Evolutionary conservation across 139 green algal genomes (phyloP).

Genomic region (Marvania coccoides): DNA sequence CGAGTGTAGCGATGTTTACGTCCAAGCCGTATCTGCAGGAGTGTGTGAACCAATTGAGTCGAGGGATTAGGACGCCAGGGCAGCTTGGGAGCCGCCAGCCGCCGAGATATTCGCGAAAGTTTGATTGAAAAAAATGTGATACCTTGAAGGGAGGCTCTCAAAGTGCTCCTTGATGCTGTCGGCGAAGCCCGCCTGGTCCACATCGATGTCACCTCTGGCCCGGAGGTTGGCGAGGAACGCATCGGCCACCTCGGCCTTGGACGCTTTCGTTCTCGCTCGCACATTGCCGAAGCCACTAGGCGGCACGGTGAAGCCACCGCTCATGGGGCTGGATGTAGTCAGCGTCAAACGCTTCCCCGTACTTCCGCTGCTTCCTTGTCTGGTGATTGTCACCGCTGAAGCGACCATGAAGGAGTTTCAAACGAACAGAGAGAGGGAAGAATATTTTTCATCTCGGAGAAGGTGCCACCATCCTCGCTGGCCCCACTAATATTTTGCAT

Average conservation of each 20-base stretch:
- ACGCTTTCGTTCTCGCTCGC: neutral
- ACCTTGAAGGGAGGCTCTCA: constrained; percentile 63
- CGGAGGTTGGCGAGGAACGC: constrained; percentile 55
- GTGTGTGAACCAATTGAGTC: neutral
- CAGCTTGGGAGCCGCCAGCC: neutral
- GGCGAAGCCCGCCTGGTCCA: constrained; percentile 48
- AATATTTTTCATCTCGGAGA: no score
- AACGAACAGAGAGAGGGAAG: no score
- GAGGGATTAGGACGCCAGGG: neutral
- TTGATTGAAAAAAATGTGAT: neutral
- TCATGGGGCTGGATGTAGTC: neutral
- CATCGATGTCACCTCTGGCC: constrained; percentile 48
- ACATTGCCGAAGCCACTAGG: neutral
- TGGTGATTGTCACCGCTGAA: neutral
- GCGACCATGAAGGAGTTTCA: no score
- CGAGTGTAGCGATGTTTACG: constrained; percentile 78
- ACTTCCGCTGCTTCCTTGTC: neutral
- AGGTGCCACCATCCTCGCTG: no score
- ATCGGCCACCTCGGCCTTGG: constrained; percentile 53
- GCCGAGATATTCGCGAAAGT: neutral
- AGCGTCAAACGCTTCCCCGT: neutral
- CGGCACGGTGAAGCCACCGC: neutral
- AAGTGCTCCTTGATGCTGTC: constrained; percentile 74
- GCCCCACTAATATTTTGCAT: no score
- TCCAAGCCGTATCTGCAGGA: constrained; percentile 70